Evolutionary conservation across 202 grass and related monocot species (phyloP).

Genomic region (Elaeis oleifera): DNA sequence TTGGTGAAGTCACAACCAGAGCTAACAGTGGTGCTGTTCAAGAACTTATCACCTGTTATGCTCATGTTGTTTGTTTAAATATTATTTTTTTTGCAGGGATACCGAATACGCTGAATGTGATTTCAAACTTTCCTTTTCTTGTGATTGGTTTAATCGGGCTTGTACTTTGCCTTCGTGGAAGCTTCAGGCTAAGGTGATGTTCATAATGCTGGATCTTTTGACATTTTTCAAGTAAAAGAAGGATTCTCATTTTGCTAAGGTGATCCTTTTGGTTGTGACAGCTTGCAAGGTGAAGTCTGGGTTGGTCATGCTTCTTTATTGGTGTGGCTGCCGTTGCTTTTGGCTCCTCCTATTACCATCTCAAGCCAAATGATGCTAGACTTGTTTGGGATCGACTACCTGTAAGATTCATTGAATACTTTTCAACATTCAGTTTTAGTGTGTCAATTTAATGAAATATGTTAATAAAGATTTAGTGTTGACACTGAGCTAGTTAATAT

Average conservation of each 20-base stretch:
- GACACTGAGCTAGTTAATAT: no score
- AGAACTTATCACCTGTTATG: not conserved
- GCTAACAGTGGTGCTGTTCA: no score
- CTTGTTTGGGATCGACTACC: conserved; percentile 94
- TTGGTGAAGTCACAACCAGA: no score
- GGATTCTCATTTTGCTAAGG: not conserved
- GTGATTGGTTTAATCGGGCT: conserved; percentile 58
- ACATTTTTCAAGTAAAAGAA: not conserved
- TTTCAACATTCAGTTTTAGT: no score
- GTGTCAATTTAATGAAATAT: no score
- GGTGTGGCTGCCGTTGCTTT: conserved; percentile 62
- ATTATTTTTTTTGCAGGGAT: conserved; percentile 44
- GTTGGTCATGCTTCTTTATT: conserved; percentile 70
- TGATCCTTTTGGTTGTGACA: conserved; percentile 16
- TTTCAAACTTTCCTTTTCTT: conserved; percentile 89
- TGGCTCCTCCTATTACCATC: conserved; percentile 91
- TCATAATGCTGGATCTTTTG: not conserved
- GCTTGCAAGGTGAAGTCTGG: conserved; percentile 75
- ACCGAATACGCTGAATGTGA: conserved; percentile 73
- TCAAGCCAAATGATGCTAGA: conserved; percentile 54
- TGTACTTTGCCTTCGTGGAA: conserved; percentile 57
- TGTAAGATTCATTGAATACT: conserved; percentile 27
- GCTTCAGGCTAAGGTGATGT: conserved; percentile 70
- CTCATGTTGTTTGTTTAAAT: not conserved
- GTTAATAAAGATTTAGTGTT: no score